A percentile compares a stretch with the other conserved stretches of the same genome.
Evolutionary conservation across 305 asterid genomes (phyloP).

Genomic region (Fraxinus floribunda): DNA sequence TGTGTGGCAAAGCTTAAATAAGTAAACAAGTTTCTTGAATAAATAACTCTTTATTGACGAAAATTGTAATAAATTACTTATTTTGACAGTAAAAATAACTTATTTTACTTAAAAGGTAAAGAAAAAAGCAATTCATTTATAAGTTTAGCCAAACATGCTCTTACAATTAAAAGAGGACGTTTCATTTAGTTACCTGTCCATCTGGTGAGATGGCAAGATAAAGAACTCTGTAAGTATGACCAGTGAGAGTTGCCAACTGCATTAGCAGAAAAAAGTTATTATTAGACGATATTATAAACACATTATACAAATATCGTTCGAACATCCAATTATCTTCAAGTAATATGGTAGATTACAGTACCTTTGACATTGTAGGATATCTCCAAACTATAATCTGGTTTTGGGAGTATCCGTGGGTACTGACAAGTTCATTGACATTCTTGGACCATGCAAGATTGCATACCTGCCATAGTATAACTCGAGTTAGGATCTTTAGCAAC

Average conservation of each 20-base stretch:
- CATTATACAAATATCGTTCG: not conserved
- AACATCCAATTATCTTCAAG: not conserved
- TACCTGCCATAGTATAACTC: constrained; percentile 53
- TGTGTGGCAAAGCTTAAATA: not conserved
- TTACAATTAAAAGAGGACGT: not conserved
- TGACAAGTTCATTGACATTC: constrained; percentile 94
- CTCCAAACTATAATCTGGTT: constrained; percentile 95
- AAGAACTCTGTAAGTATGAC: constrained; percentile 84
- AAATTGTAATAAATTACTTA: too few relatives aligned
- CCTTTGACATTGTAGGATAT: constrained; percentile 97
- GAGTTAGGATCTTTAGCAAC: constrained; percentile 14
- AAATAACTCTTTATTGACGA: not conserved
- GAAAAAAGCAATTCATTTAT: not conserved
- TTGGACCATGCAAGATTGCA: constrained; percentile 99
- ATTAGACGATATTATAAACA: constrained; percentile 4
- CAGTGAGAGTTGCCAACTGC: constrained; percentile 94
- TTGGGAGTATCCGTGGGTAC: constrained; percentile 97
- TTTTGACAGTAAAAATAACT: not conserved
- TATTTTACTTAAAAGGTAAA: not conserved
- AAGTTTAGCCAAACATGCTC: not conserved
- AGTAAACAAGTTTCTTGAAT: not conserved
- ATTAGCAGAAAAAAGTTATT: constrained; percentile 18
- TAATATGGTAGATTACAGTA: constrained; percentile 23
- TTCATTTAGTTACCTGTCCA: constrained; percentile 66
- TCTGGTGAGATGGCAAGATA: constrained; percentile 97